Evolutionary conservation across 2,329 filamentous ascomycete species (phyloP).

Genomic region (Calonectria naviculata): DNA sequence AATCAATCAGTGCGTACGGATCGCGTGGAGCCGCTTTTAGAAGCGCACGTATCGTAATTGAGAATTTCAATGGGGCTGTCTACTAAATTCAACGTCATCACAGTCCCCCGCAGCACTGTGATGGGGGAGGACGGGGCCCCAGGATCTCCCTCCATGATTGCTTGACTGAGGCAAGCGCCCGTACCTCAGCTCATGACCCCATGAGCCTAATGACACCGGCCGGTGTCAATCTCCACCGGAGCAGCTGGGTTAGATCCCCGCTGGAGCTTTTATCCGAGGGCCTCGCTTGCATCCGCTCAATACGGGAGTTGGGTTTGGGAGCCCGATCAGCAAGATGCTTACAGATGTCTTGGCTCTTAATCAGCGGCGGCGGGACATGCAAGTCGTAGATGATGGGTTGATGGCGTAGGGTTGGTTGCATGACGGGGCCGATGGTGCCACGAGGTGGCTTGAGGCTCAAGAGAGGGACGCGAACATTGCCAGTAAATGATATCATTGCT

Average conservation of each 20-base stretch:
- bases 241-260: conserved; percentile 4
- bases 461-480: conserved; percentile 3
- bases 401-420: neutral
- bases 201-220: neutral
- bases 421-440: conserved; percentile 7
- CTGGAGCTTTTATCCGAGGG: neutral
- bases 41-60: conserved; percentile 40
- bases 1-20: neutral
- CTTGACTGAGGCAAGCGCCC: conserved; percentile 18
- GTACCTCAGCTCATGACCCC: conserved; percentile 12
- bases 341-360: neutral
- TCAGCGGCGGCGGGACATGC: neutral
- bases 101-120: conserved; percentile 11
- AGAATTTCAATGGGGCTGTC: conserved; percentile 30
- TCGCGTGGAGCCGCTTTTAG: conserved; percentile 33
- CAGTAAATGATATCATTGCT: conserved; percentile 32
- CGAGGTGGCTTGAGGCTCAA: conserved; percentile 21
- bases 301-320: neutral
- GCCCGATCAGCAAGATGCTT: neutral
- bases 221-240: neutral
- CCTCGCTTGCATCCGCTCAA: neutral
- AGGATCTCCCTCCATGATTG: conserved; percentile 32
- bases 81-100: conserved; percentile 33
- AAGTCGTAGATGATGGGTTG: neutral
- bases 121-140: conserved; percentile 32